Conservation (phyloP, 2,329 filamentous ascomycete species). For the Sporothrix humicola region DNA sequence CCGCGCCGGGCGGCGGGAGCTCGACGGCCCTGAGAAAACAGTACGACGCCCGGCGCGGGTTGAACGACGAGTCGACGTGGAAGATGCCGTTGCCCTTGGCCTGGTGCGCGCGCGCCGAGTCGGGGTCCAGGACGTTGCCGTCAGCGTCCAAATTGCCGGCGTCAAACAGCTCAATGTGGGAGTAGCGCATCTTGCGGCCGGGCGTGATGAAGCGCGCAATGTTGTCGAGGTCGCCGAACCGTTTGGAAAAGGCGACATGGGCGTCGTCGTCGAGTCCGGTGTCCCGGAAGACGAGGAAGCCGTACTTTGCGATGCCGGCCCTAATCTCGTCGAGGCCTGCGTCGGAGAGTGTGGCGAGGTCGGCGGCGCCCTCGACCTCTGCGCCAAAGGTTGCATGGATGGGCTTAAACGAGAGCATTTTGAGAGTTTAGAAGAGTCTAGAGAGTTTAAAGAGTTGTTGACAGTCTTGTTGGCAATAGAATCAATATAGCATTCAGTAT, state of each 20-base stretch:
- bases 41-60: slow-evolving; percentile 58
- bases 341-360: slow-evolving; percentile 45
- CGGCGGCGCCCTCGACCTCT: slow-evolving; percentile 43
- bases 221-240: slow-evolving; percentile 62
- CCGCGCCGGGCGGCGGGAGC: slow-evolving; percentile 52
- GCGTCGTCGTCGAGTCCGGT: slow-evolving; percentile 55
- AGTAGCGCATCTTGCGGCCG: slow-evolving; percentile 55
- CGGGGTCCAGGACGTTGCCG: slow-evolving; percentile 50
- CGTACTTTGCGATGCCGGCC: slow-evolving; percentile 44
- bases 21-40: slow-evolving; percentile 57
- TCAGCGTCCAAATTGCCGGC: slow-evolving; percentile 60
- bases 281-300: slow-evolving; percentile 36
- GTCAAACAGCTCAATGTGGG: slow-evolving; percentile 61
- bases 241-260: slow-evolving; percentile 57
- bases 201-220: slow-evolving; percentile 55
- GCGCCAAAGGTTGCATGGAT: slow-evolving; percentile 42
- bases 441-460: background rate
- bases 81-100: slow-evolving; percentile 57
- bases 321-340: slow-evolving; percentile 45
- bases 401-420: slow-evolving; percentile 35
- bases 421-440: background rate
- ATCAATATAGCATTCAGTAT: background rate
- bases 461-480: background rate
- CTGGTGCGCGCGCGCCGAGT: slow-evolving; percentile 49
- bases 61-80: slow-evolving; percentile 62